Evolutionary conservation across 148 eudicot species (phyloP).

Genomic region (Rhododendron molle): DNA sequence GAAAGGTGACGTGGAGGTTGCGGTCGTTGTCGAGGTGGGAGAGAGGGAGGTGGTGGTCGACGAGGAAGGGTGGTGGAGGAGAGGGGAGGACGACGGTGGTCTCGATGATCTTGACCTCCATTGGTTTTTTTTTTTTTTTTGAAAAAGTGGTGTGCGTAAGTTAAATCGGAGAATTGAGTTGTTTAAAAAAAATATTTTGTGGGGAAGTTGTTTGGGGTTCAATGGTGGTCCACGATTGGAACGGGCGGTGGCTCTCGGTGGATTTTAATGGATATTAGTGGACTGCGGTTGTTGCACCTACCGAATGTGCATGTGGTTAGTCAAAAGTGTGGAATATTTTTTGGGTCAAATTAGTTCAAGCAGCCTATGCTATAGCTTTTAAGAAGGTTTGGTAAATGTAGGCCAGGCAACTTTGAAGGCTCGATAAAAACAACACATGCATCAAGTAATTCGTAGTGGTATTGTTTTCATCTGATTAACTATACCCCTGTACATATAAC

Average conservation of each 20-base stretch:
- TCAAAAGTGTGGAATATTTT: too few species aligned
- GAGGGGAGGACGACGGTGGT: slow-evolving; percentile 33
- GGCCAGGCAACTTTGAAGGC: neutral
- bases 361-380: too few species aligned
- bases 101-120: slow-evolving; percentile 26
- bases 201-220: neutral
- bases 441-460: too few species aligned
- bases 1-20: slow-evolving; percentile 58
- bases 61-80: slow-evolving; percentile 25
- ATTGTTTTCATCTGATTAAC: too few species aligned
- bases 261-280: neutral
- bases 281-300: neutral
- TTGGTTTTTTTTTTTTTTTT: neutral
- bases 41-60: slow-evolving; percentile 36
- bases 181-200: neutral
- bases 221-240: neutral
- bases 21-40: slow-evolving; percentile 74
- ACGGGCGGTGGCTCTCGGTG: neutral
- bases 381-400: neutral
- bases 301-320: neutral
- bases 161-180: too few species aligned
- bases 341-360: too few species aligned
- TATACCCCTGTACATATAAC: too few species aligned
- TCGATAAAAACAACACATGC: neutral
- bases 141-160: neutral